Conservation (phyloP, 768 basidiomycete species). For the Lyophyllum shimeji region DNA sequence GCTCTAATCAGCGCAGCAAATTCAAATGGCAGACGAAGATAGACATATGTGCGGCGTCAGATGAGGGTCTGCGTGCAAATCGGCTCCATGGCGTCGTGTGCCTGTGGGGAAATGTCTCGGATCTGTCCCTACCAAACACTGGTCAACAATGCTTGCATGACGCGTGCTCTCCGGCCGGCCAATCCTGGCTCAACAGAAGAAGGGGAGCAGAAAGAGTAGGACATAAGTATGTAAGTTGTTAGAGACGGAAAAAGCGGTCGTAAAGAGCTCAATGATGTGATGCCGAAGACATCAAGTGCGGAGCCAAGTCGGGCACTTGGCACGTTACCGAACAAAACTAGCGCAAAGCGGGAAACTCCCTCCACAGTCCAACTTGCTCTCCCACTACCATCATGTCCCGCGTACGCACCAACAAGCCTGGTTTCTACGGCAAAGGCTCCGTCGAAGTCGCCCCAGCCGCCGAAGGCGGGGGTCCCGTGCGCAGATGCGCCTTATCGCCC, state of each 20-base stretch:
- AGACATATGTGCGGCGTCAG: no score
- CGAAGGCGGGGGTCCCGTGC: constrained; percentile 52
- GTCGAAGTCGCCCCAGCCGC: constrained; percentile 50
- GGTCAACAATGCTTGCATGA: not conserved
- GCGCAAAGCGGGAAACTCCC: constrained; percentile 3
- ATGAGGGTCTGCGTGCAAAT: no score
- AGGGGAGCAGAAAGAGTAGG: no score
- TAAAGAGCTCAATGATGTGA: not conserved
- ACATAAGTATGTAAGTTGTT: no score
- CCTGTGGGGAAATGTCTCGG: not conserved
- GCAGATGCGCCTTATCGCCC: constrained; percentile 54
- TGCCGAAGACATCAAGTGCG: no score
- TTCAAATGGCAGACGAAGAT: no score
- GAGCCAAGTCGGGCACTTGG: constrained; percentile 4
- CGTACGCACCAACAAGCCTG: constrained; percentile 37
- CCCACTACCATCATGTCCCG: constrained; percentile 26
- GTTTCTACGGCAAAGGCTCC: constrained; percentile 62
- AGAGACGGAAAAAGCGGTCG: no score
- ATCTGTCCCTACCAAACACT: not conserved
- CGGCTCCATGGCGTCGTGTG: not conserved
- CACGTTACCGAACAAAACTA: constrained; percentile 8
- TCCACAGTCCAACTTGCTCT: not conserved
- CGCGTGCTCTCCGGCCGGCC: not conserved
- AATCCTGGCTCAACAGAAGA: not conserved
- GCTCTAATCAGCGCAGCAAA: no score